Percentiles rank a stretch among this genome's conserved stretches.
Evolutionary conservation across 208 protist species (phyloP).

Genomic region (Acanthamoeba healyi): DNA sequence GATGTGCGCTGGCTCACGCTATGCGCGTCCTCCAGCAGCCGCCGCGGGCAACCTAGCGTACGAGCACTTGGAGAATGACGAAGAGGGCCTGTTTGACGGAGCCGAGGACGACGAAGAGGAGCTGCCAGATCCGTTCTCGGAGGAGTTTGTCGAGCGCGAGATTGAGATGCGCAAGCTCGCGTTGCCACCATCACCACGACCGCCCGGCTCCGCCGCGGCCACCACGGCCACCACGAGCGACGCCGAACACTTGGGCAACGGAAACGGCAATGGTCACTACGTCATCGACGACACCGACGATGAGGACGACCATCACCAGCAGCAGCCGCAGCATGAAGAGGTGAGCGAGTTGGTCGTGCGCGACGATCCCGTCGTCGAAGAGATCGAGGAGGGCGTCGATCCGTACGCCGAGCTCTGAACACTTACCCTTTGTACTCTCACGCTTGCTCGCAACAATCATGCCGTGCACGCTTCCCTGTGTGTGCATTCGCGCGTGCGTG

Average conservation of each 20-base stretch:
- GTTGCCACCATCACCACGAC: not conserved
- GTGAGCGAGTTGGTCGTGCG: slow-evolving; percentile 16
- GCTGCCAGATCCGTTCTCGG: slow-evolving; percentile 37
- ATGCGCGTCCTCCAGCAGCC: not conserved
- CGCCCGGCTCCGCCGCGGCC: too few relatives aligned
- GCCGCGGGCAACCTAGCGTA: not conserved
- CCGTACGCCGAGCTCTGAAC: not conserved
- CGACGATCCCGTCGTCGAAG: not conserved
- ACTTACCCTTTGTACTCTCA: too few relatives aligned
- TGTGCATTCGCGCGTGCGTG: too few relatives aligned
- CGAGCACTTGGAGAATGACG: not conserved
- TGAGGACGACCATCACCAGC: not conserved
- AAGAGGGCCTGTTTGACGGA: slow-evolving; percentile 26
- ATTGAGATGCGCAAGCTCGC: slow-evolving; percentile 18
- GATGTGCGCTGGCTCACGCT: too few relatives aligned
- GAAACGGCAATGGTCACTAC: not conserved
- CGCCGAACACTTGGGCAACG: too few relatives aligned
- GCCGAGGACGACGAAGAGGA: slow-evolving; percentile 62
- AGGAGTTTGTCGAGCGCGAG: slow-evolving; percentile 19
- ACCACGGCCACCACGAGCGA: not conserved
- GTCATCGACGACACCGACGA: not conserved
- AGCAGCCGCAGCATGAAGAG: not conserved
- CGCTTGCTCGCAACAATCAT: too few relatives aligned
- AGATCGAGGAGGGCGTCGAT: not conserved
- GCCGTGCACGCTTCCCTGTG: too few relatives aligned